Evolutionary conservation across 257 asterid genomes (phyloP).

Genomic region (Catharanthus roseus): DNA sequence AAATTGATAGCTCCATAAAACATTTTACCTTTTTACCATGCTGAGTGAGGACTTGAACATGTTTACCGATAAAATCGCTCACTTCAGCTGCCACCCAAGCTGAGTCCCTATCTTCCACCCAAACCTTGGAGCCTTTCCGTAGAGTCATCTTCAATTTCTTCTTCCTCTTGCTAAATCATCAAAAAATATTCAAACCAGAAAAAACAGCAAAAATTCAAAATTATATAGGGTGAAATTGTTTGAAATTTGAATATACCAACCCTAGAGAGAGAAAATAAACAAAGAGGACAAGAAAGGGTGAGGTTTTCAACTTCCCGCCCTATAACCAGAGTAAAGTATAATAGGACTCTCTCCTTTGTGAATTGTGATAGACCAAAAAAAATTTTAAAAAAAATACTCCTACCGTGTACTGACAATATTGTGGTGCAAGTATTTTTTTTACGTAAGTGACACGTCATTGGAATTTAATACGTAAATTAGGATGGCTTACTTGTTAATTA

Average conservation of each 20-base stretch:
- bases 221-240: conserved; percentile 1
- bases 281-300: background rate
- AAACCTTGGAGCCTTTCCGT: conserved; percentile 72
- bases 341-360: background rate
- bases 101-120: conserved; percentile 76
- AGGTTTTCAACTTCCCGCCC: conserved; percentile 71
- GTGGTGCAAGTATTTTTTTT: background rate
- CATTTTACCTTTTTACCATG: conserved; percentile 64
- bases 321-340: conserved; percentile 17
- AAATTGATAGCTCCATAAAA: background rate
- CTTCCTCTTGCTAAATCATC: conserved; percentile 18
- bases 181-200: background rate
- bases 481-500: conserved; percentile 12
- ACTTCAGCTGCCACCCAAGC: conserved; percentile 87
- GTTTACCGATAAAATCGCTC: conserved; percentile 56
- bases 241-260: conserved; percentile 34
- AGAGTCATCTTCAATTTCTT: conserved; percentile 44
- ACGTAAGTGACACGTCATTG: conserved; percentile 16
- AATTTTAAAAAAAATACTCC: too few species aligned
- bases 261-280: conserved; percentile 34
- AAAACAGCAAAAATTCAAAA: background rate
- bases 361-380: too few species aligned
- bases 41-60: conserved; percentile 63
- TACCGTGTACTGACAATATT: background rate
- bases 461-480: background rate